A percentile compares a stretch with the other conserved stretches of the same genome.
Evolutionary conservation across 2,329 filamentous ascomycete genomes (phyloP).

Genomic region (Didymella segeticola): DNA sequence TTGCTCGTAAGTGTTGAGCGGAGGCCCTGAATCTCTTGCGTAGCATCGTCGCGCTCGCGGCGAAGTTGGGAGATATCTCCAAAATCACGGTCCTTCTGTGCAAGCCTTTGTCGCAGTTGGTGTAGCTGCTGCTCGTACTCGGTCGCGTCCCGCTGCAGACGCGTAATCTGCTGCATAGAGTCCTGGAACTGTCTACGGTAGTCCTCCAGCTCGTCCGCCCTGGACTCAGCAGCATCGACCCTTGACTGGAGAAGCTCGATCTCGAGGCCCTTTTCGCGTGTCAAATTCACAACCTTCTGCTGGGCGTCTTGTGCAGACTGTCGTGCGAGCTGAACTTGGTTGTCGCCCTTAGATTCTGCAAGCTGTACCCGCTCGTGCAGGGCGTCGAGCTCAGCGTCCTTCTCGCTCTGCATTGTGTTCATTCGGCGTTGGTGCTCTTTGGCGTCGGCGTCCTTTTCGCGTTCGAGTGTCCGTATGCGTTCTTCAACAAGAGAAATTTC

Average conservation of each 20-base stretch:
- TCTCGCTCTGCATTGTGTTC: conserved; percentile 39
- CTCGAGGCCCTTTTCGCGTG: conserved; percentile 49
- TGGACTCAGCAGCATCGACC: conserved; percentile 44
- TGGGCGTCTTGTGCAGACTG: conserved; percentile 49
- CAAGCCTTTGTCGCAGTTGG: conserved; percentile 38
- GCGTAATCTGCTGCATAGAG: conserved; percentile 43
- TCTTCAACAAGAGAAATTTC: conserved; percentile 42
- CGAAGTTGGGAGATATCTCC: conserved; percentile 34
- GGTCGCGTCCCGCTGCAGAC: conserved; percentile 36
- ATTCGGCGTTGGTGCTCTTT: conserved; percentile 45
- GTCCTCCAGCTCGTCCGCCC: conserved; percentile 46
- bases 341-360: conserved; percentile 50
- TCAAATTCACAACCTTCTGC: conserved; percentile 46
- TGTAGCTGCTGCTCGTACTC: conserved; percentile 43
- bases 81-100: conserved; percentile 41
- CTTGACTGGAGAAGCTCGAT: conserved; percentile 46
- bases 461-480: conserved; percentile 38
- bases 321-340: conserved; percentile 50
- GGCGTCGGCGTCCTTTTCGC: conserved; percentile 48
- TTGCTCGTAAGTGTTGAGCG: conserved; percentile 39
- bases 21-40: conserved; percentile 40
- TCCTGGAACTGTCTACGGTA: conserved; percentile 45
- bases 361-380: conserved; percentile 50
- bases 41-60: conserved; percentile 44
- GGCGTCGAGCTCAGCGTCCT: conserved; percentile 51